Conservation (phyloP, 139 green algal species). For the Volvox reticuliferus region DNA sequence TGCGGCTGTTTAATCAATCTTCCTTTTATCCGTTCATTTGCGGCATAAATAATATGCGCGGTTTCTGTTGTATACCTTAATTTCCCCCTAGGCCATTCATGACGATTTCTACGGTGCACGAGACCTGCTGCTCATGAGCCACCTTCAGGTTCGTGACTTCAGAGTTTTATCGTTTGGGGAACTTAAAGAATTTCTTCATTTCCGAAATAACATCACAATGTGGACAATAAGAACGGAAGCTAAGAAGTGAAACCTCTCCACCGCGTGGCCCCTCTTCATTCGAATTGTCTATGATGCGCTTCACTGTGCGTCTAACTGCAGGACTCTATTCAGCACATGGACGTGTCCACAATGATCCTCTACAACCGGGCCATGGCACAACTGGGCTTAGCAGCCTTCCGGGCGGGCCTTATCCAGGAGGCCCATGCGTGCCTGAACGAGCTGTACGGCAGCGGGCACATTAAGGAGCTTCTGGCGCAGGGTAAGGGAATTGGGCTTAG, state of each 20-base stretch:
- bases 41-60: too few relatives aligned
- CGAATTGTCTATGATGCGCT: neutral
- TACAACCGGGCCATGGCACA: constrained; percentile 98
- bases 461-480: constrained; percentile 99
- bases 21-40: too few relatives aligned
- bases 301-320: constrained; percentile 43
- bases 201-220: too few relatives aligned
- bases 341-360: constrained; percentile 97
- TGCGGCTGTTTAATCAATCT: too few relatives aligned
- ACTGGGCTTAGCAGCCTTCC: constrained; percentile 96
- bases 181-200: too few relatives aligned
- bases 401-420: constrained; percentile 89
- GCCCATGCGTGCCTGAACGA: constrained; percentile 93
- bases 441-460: constrained; percentile 91
- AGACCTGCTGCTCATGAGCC: constrained; percentile 97
- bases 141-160: constrained; percentile 80
- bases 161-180: too few relatives aligned
- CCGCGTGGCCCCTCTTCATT: too few relatives aligned
- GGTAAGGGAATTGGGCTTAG: neutral
- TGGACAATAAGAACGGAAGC: too few relatives aligned
- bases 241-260: too few relatives aligned
- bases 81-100: constrained; percentile 71
- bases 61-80: neutral
- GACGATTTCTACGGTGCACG: constrained; percentile 94
- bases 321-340: constrained; percentile 86